Evolutionary conservation across 2,329 filamentous ascomycete species (phyloP), one percentile per base, ranked within the genome.

Genomic region (Rosellinia necatrix): DNA sequence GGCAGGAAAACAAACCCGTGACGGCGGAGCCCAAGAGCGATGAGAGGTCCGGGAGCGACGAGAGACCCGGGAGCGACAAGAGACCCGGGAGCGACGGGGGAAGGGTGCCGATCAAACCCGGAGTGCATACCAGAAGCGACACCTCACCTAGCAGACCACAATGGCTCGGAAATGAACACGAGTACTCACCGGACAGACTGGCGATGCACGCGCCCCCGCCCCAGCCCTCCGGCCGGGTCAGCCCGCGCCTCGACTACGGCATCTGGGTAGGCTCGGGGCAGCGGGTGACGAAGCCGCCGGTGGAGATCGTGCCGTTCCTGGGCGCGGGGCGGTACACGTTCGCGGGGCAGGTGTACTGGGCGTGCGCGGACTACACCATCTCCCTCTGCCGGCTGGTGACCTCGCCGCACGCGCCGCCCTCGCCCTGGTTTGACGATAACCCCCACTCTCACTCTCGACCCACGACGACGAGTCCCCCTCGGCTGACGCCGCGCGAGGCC

Each of bases 281-380:
- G 17, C 56, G 53, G 5, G 55, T 62, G 17, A 49, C 51, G 13
- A 22, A 56, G 17, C 64, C 66, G 2, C 61, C 62, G 4, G 32
- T 24, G 3, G 59, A 61, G 21, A 62, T 69, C 2, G 32, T 66
- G 8, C 66, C 67, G 2, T 70, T 65, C 49, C 52, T 70, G 0
- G 67, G 69, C 6, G 48, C 49, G n/a, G 64, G 61, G 8, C 61
- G 51, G 29, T 59, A 59, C 19, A 70, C 66, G 1, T 66, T 71
- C 35, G 62, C 63, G 0, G 67, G 67, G 0, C 63, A 59, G 24
- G 44, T 71, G 6, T 69, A 67, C 47, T 70, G 65, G 66, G 57
- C 61, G 12, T 64, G 67, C 29, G 55, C 61, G 4, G 63, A 70
- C 27, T 63, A 67, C 44, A 40, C 65, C 21, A 50, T 63, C 29